Percentiles rank a stretch among this genome's conserved stretches.
phyloP scores from a whole-genome alignment of 2,329 filamentous ascomycete species.

The Ceratocystis alfenasii region DNA sequence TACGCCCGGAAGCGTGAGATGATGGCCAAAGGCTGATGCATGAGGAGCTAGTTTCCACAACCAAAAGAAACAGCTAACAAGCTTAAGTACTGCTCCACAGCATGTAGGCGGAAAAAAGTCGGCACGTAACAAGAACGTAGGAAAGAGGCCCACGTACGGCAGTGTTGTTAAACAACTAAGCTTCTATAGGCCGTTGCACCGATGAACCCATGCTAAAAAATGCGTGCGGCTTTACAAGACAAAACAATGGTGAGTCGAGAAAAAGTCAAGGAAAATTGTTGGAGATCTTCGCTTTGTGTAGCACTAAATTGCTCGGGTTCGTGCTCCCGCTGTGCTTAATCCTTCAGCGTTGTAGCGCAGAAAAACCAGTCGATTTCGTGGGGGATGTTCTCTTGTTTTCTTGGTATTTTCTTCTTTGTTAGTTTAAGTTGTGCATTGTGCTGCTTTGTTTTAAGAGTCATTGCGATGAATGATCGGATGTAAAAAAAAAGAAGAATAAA shows the following conservation, averaged over 20 bases:
- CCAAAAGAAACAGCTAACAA: neutral
- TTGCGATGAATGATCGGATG: no score
- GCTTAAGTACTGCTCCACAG: slow-evolving; percentile 3
- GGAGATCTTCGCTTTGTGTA: neutral
- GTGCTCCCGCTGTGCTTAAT: slow-evolving; percentile 6
- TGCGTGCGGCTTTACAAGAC: neutral
- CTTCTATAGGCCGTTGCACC: neutral
- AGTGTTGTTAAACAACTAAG: neutral
- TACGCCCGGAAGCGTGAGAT: neutral
- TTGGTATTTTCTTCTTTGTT: neutral
- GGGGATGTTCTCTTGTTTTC: neutral
- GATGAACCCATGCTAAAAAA: neutral
- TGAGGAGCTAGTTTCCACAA: slow-evolving; percentile 1
- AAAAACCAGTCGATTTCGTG: neutral
- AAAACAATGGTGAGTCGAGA: neutral
- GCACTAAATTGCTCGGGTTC: slow-evolving; percentile 7
- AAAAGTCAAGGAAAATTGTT: neutral
- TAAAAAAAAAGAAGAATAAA: no score
- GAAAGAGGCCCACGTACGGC: neutral
- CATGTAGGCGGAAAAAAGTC: neutral
- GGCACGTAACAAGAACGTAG: neutral
- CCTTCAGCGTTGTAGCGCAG: slow-evolving; percentile 4
- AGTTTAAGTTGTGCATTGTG: no score
- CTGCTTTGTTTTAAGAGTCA: no score
- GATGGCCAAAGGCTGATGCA: neutral